Base-by-base conservation (phyloP, 148 eudicot species). In the Rhododendron molle region DNA sequence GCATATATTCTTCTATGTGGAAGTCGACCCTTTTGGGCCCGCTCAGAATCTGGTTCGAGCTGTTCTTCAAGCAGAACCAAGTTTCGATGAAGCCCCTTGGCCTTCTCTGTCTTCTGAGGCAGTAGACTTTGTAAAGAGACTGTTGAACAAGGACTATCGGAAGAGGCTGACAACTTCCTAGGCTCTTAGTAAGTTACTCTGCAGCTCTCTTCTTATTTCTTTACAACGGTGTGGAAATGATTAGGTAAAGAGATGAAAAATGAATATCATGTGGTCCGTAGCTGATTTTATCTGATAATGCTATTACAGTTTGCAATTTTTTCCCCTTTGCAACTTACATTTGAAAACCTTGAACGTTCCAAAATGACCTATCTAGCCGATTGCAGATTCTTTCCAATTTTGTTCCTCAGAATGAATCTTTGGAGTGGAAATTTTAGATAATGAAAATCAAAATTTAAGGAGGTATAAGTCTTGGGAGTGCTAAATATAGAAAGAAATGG, bases 1-100 rank as follows among this genome's bases (percentile, higher is more conserved):
- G 99, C 97, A 69, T 96, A 95, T 87, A 96, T 96, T 88, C 95
- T 96, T 90, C 90, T 96, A 15, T 96, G 99, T 85, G 99, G 99
- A 82, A 96, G 99, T 88, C 89, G 99, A 14, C 99, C 99, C 50
- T 96, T 96, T 65, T 96, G 99, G 99, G 90, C 98, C 50, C 93
- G 99, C 21, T 92, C 99, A 71, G 99, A 96, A 87, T 95, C 99
- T 43, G 98, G 99, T 95, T 87, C 90, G 97, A 47, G 97, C 98
- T 26, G 97, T 96, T 23, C 92, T 96, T 56, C 95, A 96, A 88
- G 93, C 99, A 16, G 99, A 96, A 44, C 99, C 99, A 3, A 91
- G 90, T 85, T 96, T 96, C 84, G 97, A 96, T 38, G 98, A 95
- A 89, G 91, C 89, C 85, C 99, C 99, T n/a, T 96, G 99, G 99